These are phyloP conservation scores for Mycena capillaripes DNA, from an alignment of 768 basidiomycete species.

Conservation along the genomic window DNA sequence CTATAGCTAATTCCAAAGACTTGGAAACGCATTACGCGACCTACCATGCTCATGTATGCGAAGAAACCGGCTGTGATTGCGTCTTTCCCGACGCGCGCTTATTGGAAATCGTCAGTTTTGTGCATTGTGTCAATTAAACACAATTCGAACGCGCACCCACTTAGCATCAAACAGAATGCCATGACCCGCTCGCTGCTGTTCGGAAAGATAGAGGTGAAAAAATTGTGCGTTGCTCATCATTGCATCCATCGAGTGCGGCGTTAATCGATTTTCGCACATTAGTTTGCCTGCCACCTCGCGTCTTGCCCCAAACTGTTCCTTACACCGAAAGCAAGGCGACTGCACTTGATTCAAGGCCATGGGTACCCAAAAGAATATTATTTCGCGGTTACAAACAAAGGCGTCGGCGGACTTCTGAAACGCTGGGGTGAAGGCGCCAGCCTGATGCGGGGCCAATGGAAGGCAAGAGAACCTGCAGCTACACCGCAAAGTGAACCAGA, in stretches of 20 bases:
- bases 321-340: conserved; percentile 81
- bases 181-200: conserved; percentile 87
- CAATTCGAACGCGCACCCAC: conserved; percentile 12
- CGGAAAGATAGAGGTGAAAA: conserved; percentile 87
- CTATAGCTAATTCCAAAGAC: conserved; percentile 74
- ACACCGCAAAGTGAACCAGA: neutral
- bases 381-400: conserved; percentile 93
- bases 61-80: conserved; percentile 74
- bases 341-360: conserved; percentile 88
- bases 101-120: conserved; percentile 80
- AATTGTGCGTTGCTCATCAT: conserved; percentile 68
- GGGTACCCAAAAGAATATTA: conserved; percentile 92
- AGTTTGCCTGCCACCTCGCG: conserved; percentile 86
- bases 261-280: conserved; percentile 21
- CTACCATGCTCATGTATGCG: conserved; percentile 89
- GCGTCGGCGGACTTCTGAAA: conserved; percentile 83
- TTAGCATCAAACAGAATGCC: conserved; percentile 89
- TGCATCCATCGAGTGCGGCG: neutral
- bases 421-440: conserved; percentile 90
- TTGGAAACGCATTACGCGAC: conserved; percentile 88
- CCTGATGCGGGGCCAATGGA: conserved; percentile 83
- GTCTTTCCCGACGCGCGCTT: conserved; percentile 90
- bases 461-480: conserved; percentile 41
- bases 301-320: conserved; percentile 72
- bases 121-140: neutral